phyloP scores from a whole-genome alignment of 225 moss, liverwort and hornwort genomes.

The Marchantia polymorpha region DNA sequence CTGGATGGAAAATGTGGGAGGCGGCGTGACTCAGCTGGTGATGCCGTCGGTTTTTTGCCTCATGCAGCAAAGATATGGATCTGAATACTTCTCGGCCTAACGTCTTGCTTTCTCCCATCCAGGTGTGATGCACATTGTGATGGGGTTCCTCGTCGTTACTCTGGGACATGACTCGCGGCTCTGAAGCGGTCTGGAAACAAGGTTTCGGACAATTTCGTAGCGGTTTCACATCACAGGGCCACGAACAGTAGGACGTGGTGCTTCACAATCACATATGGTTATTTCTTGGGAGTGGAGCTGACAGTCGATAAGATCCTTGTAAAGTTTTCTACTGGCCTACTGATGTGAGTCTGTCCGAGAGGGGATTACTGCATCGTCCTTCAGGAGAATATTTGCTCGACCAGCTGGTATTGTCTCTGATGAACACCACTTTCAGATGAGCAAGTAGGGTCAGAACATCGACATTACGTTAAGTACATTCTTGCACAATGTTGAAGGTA shows the following conservation, averaged over 20 bases:
- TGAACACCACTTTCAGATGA: too few relatives aligned
- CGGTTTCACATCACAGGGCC: slow-evolving; percentile 42
- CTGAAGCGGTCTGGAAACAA: too few relatives aligned
- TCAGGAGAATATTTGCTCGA: slow-evolving; percentile 62
- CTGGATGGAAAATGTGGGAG: slow-evolving; percentile 75
- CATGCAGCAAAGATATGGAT: slow-evolving; percentile 38
- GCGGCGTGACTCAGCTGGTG: slow-evolving; percentile 69
- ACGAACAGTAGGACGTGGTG: slow-evolving; percentile 55
- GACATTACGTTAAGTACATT: too few relatives aligned
- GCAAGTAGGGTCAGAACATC: too few relatives aligned
- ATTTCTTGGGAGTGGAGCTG: slow-evolving; percentile 69
- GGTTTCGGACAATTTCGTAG: too few relatives aligned
- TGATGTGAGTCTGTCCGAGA: slow-evolving; percentile 48
- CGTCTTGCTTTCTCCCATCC: too few relatives aligned
- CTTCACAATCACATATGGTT: slow-evolving; percentile 58
- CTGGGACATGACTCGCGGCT: slow-evolving; percentile 1
- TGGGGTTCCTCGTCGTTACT: too few relatives aligned
- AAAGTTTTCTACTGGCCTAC: slow-evolving; percentile 65
- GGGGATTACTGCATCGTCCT: slow-evolving; percentile 29
- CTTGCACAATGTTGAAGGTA: too few relatives aligned
- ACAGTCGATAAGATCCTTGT: slow-evolving; percentile 73
- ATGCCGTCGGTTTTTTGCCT: slow-evolving; percentile 61
- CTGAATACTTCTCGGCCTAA: slow-evolving; percentile 37
- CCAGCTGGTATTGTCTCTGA: slow-evolving; percentile 58
- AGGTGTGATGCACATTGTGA: too few relatives aligned